A percentile compares a stretch with the other conserved stretches of the same genome.
Conservation (phyloP, 768 basidiomycete species). For the Termitomyces sp. region DNA sequence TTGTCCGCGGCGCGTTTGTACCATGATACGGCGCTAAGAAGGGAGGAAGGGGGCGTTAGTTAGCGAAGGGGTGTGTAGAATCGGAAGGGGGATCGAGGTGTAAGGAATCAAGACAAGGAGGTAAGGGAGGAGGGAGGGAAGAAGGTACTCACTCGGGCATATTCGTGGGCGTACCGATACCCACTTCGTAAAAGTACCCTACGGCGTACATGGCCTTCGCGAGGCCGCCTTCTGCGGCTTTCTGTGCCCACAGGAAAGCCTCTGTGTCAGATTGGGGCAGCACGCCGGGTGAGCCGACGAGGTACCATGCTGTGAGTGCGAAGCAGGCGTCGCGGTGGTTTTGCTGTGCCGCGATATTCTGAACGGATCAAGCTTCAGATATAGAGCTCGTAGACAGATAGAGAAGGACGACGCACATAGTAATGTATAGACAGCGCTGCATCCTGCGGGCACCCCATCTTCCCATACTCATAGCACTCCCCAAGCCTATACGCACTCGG, state of each 20-base stretch:
- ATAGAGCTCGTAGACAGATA: conserved; percentile 9
- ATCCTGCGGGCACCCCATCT: conserved; percentile 97
- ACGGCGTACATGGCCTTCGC: conserved; percentile 97
- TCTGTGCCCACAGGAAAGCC: conserved; percentile 96
- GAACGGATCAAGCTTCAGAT: conserved; percentile 13
- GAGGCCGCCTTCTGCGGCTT: conserved; percentile 88
- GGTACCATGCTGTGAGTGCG: conserved; percentile 98
- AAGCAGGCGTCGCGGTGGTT: conserved; percentile 97
- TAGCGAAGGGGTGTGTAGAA: neutral
- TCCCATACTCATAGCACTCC: conserved; percentile 99
- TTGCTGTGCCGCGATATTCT: conserved; percentile 99
- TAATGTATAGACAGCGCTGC: conserved; percentile 97
- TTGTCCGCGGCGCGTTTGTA: conserved; percentile 90
- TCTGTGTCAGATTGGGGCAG: conserved; percentile 98
- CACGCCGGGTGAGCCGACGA: conserved; percentile 96
- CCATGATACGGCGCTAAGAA: conserved; percentile 63
- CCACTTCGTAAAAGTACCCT: conserved; percentile 96
- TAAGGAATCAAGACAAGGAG: neutral
- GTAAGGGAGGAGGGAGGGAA: neutral
- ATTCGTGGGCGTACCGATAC: conserved; percentile 13
- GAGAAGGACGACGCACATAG: conserved; percentile 65
- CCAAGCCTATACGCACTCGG: conserved; percentile 94
- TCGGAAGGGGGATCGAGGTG: neutral
- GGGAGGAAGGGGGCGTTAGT: neutral
- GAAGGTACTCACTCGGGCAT: conserved; percentile 11